Conservation (phyloP, 2,329 filamentous ascomycete species). For the Dactylellina sp. region DNA sequence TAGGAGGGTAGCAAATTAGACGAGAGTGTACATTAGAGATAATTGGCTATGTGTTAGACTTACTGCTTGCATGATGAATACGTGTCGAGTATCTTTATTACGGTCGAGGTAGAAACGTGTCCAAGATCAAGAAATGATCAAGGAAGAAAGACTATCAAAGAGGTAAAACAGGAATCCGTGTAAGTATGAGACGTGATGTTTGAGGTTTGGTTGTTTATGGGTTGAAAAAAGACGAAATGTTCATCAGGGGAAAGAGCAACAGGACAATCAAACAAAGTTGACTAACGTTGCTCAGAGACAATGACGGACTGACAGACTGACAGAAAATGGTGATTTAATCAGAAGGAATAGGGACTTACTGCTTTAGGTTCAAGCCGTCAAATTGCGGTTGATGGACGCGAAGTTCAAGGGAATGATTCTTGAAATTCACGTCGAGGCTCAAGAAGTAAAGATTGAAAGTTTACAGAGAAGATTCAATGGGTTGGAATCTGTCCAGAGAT, state of each 20-base stretch:
- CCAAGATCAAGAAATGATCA: slow-evolving; percentile 51
- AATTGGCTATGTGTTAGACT: slow-evolving; percentile 10
- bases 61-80: slow-evolving; percentile 54
- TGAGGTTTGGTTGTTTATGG: not conserved
- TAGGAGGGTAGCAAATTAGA: slow-evolving; percentile 19
- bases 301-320: not conserved
- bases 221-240: not conserved
- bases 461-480: slow-evolving; percentile 7
- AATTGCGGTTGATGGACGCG: slow-evolving; percentile 16
- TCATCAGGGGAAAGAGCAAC: not conserved
- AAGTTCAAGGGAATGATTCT: not conserved
- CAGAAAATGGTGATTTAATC: slow-evolving; percentile 1
- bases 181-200: slow-evolving; percentile 20
- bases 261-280: not conserved
- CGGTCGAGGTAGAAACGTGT: slow-evolving; percentile 10
- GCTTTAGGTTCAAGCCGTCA: slow-evolving; percentile 41
- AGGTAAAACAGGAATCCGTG: not conserved
- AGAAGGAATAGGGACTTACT: slow-evolving; percentile 29
- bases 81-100: slow-evolving; percentile 10
- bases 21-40: not conserved
- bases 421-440: slow-evolving; percentile 1
- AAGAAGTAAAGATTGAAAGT: not conserved
- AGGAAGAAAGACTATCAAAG: slow-evolving; percentile 30
- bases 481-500: not conserved
- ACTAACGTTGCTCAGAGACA: not conserved